phyloP scores from a whole-genome alignment of 1,284 basidiomycete genomes.

The Microbotryum saponariae region DNA sequence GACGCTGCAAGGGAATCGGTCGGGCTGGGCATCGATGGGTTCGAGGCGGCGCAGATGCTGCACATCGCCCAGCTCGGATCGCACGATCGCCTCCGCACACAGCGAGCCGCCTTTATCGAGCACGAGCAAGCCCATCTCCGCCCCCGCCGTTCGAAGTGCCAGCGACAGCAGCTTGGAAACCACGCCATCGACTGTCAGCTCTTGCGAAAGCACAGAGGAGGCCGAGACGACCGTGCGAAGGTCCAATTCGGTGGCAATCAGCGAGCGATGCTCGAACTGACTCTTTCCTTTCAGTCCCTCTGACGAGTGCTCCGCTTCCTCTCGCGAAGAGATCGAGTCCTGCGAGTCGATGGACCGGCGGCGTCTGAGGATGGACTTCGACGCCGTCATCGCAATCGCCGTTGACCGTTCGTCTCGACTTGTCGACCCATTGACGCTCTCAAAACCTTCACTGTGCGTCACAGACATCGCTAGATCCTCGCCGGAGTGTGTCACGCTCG shows the following conservation, averaged over 20 bases:
- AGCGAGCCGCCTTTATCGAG: constrained; percentile 25
- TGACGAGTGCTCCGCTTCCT: background rate
- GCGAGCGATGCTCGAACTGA: constrained; percentile 12
- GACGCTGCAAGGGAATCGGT: constrained; percentile 23
- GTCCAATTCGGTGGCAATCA: constrained; percentile 28
- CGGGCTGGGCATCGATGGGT: constrained; percentile 19
- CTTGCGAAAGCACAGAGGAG: constrained; percentile 15
- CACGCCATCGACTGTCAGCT: constrained; percentile 27
- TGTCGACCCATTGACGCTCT: too few species aligned
- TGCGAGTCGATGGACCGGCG: constrained; percentile 9
- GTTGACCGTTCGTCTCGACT: too few species aligned
- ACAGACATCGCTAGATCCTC: too few species aligned
- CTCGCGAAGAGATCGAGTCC: constrained; percentile 8
- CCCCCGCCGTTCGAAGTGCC: constrained; percentile 24
- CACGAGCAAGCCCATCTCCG: constrained; percentile 27
- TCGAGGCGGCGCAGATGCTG: constrained; percentile 23
- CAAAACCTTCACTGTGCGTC: too few species aligned
- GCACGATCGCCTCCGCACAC: constrained; percentile 26
- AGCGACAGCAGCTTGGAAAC: constrained; percentile 29
- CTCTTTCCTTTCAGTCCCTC: constrained; percentile 4
- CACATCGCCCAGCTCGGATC: constrained; percentile 14
- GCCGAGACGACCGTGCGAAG: constrained; percentile 28
- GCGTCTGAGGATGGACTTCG: background rate
- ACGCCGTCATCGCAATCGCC: too few species aligned
- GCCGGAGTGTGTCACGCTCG: too few species aligned